Base-by-base conservation (phyloP, 441 rosid species). In the Pelargonium citronellum region DNA sequence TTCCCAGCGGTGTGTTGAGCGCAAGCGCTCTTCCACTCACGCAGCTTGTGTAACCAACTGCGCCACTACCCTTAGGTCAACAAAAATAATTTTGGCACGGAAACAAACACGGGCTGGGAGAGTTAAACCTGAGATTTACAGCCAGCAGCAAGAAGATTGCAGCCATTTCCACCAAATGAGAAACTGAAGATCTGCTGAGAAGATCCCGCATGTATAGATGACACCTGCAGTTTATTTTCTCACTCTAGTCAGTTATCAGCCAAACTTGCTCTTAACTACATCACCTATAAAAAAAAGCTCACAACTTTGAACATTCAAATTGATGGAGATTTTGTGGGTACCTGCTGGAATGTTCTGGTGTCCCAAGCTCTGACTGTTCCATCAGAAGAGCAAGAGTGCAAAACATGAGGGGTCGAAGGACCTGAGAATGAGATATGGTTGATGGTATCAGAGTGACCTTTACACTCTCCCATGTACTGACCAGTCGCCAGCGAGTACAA, bases 341-440 rank as follows among this genome's bases (percentile, higher is more conserved):
- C 97, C 89, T 90, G 88, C 15, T 85, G 87, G 57, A 90, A 87
- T 64, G 78, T 83, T 71, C 98, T 77, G n/a, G 90, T 83, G 79
- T 95, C 99, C 99, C 97, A 91, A 74, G 90, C 90, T 78, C 89
- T 77, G 51, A 90, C 71, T 69, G 92, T 86, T 0, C 95, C 92
- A 79, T 92, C 96, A 66, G 92, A 90, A 68, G 96, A 90, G 77
- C 96, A 90, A 15, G 97, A 88, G 71, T 85, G 87, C 76, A 93
- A 72, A 7, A 89, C 73, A 74, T 90, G 87, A 6, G 90, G 95
- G 16, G 83, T 71, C 0, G 90, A 83, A 0, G 84, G 77, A 5
- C 81, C 85, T 4, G 87, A 86, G 80, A 95, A 95, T 39, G 85
- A 82, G 27, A 95, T 83, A 34, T 85, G 85, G 67, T 92, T 90